A percentile compares a stretch with the other conserved stretches of the same genome.
Conservation (phyloP, 805 yeast species). For the Priceomyces castillae region DNA sequence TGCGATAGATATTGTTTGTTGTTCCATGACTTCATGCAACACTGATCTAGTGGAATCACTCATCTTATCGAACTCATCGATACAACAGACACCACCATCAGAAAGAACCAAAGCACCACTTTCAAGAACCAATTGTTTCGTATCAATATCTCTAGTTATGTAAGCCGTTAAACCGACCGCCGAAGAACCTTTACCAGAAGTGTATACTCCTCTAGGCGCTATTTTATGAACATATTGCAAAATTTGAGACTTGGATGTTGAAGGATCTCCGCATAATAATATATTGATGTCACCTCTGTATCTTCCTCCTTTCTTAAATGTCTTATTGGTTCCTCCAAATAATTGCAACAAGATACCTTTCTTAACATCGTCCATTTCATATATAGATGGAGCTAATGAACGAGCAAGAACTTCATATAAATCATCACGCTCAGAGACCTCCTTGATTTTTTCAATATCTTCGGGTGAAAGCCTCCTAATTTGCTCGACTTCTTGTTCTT, state of each 20-base stretch:
- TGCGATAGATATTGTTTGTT: conserved; percentile 96
- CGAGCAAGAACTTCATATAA: conserved; percentile 82
- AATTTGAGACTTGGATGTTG: conserved; percentile 93
- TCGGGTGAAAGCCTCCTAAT: conserved; percentile 63
- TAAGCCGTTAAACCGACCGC: conserved; percentile 99
- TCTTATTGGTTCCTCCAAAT: conserved; percentile 94
- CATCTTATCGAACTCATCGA: conserved; percentile 99
- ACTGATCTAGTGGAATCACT: conserved; percentile 91
- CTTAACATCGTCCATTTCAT: conserved; percentile 93
- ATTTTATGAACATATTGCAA: conserved; percentile 94
- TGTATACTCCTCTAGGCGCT: conserved; percentile 96
- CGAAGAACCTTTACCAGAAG: conserved; percentile 98
- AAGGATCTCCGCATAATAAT: conserved; percentile 95
- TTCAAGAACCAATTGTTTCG: conserved; percentile 89
- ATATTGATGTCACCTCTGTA: conserved; percentile 95
- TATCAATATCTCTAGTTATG: conserved; percentile 89
- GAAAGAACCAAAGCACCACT: conserved; percentile 94
- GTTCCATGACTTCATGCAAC: conserved; percentile 98
- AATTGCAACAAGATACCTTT: conserved; percentile 90
- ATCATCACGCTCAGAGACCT: conserved; percentile 66
- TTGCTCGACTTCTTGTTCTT: conserved; percentile 76
- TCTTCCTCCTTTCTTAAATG: conserved; percentile 84
- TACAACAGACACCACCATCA: conserved; percentile 98
- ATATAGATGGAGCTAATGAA: conserved; percentile 95
- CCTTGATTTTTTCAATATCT: conserved; percentile 64